Base-by-base conservation (phyloP, 164 flowering plant genomes). In the Liriodendron chinense region DNA sequence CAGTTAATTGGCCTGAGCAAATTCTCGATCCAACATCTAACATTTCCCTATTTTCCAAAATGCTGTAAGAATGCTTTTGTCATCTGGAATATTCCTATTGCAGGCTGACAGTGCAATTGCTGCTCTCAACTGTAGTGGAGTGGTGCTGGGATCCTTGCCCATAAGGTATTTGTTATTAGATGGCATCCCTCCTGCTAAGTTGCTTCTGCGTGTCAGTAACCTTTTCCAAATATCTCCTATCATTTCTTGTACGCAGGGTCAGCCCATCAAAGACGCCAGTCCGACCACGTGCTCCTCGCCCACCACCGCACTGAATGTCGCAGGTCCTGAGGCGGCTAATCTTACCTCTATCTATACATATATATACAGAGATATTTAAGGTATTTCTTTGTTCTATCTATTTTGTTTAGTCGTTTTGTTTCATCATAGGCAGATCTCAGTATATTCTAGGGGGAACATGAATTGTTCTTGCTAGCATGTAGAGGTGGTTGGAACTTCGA, bases 21-120 rank as follows among this genome's bases (percentile, higher is more conserved):
- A 57, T 13, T n/a, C n/a, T n/a, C n/a, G n/a, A n/a, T n/a, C n/a
- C n/a, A n/a, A n/a, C n/a, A 13, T 57, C 18, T 57, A 57, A 57
- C 18, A 20, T 20, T 57, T 13, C n/a, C 18, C n/a, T 20, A 57
- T 13, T 57, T 57, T 57, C 14, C 18, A 57, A 57, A 13, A 13
- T 57, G n/a, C n/a, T 13, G n/a, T 57, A 13, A 57, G 62, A 57
- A 57, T 57, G 14, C 14, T 57, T 47, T 47, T n/a, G 22, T 69
- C 71, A 47, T 69, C 59, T 16, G 56, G 24, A 47, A 20, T 62
- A 59, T 69, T 53, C 12, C 70, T 63, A 69, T 68, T 74, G 74
- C 86, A 92, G 94, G 96, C 96, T 78, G 94, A 92, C 79, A 92
- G 96, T 82, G 96, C 96, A 74, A 90, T 92, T 81, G 89, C 89